Conservation (phyloP, 2,329 filamentous ascomycete genomes). For the Monilinia fructicola region DNA sequence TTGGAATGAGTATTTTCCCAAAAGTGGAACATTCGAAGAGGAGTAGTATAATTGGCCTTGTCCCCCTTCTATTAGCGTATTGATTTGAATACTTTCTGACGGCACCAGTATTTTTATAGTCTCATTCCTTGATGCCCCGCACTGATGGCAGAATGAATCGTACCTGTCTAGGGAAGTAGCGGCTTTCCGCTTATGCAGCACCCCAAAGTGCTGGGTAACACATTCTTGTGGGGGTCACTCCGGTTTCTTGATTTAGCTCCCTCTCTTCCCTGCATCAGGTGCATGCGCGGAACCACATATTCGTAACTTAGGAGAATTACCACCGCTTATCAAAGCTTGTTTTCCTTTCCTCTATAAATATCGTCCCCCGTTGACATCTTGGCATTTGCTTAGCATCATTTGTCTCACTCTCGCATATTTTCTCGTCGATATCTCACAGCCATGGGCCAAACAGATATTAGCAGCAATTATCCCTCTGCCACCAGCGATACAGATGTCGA, state of each 20-base stretch:
- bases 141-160: too few relatives aligned
- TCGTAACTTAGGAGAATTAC: background rate
- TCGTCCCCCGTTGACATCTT: background rate
- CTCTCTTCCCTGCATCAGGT: background rate
- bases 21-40: too few relatives aligned
- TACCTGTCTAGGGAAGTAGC: too few relatives aligned
- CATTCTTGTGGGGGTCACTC: too few relatives aligned
- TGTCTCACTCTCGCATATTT: background rate
- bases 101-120: background rate
- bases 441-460: slow-evolving; percentile 13
- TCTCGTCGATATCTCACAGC: background rate
- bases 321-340: background rate
- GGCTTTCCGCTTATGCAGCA: too few relatives aligned
- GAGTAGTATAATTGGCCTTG: background rate
- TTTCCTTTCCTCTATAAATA: slow-evolving; percentile 10
- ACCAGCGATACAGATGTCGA: slow-evolving; percentile 4
- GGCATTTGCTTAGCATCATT: slow-evolving; percentile 2
- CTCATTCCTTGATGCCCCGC: too few relatives aligned
- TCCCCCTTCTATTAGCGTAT: background rate
- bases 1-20: too few relatives aligned
- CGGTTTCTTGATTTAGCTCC: background rate
- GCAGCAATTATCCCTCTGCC: background rate
- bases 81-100: background rate
- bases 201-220: too few relatives aligned
- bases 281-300: background rate